These are phyloP conservation scores for Eragrostis nindensis DNA, from an alignment of 176 grass and related monocot genomes.

Conservation along the genomic window DNA sequence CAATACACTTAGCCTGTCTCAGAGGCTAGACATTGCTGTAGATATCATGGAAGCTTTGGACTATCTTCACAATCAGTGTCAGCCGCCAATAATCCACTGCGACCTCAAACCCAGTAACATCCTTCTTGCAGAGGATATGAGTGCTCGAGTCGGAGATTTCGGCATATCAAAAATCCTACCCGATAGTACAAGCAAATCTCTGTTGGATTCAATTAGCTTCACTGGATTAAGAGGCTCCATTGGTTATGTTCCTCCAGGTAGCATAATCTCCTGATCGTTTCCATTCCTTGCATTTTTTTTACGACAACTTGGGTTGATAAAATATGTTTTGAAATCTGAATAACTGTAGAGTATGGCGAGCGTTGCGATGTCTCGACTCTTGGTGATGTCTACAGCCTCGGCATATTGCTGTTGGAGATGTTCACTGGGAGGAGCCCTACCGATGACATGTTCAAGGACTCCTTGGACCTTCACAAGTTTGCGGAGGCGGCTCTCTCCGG, in stretches of 20 bases:
- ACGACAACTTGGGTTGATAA: neutral
- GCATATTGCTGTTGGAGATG: conserved; percentile 40
- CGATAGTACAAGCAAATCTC: neutral
- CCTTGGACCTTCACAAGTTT: conserved; percentile 14
- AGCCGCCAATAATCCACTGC: conserved; percentile 50
- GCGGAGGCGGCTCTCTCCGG: neutral
- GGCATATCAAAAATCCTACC: conserved; percentile 48
- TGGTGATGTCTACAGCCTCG: conserved; percentile 34
- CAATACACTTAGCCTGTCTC: conserved; percentile 25
- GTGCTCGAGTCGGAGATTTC: conserved; percentile 54
- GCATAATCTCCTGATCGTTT: neutral
- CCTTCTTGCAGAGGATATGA: conserved; percentile 62
- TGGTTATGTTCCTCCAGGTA: conserved; percentile 62
- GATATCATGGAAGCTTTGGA: conserved; percentile 34
- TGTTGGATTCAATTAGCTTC: conserved; percentile 13
- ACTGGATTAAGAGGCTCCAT: conserved; percentile 47
- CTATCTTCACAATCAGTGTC: conserved; percentile 42
- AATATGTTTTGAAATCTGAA: neutral
- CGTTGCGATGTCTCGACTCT: neutral
- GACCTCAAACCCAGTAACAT: conserved; percentile 71
- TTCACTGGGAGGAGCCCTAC: conserved; percentile 42
- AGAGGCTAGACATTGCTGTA: conserved; percentile 18
- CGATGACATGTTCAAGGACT: conserved; percentile 15
- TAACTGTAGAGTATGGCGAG: conserved; percentile 33
- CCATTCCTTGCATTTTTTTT: neutral